Percentiles rank a stretch among this genome's conserved stretches.
phyloP scores from a whole-genome alignment of 306 rosid genomes.

The Mimosa bimucronata region DNA sequence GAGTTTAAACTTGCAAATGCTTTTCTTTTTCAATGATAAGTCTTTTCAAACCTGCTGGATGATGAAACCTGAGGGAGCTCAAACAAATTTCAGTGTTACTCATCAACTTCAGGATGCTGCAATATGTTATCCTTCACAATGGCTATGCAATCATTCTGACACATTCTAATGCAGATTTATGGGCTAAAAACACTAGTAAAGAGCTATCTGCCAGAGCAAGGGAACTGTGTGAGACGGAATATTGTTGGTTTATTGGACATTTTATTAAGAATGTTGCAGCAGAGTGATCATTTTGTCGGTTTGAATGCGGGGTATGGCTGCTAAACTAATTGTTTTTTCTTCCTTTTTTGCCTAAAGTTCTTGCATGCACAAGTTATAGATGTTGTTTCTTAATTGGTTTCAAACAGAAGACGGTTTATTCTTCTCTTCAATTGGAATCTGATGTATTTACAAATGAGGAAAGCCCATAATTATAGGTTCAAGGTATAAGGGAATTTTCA shows the following conservation, averaged over 20 bases:
- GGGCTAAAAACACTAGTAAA: slow-evolving; percentile 84
- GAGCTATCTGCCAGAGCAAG: slow-evolving; percentile 72
- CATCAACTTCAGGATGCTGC: slow-evolving; percentile 8
- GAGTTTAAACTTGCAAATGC: not conserved
- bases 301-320: slow-evolving; percentile 48
- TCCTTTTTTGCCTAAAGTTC: slow-evolving; percentile 9
- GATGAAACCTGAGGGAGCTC: not conserved
- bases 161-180: slow-evolving; percentile 66
- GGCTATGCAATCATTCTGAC: slow-evolving; percentile 25
- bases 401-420: not conserved
- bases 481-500: not conserved
- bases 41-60: not conserved
- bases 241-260: slow-evolving; percentile 60
- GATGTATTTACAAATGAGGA: not conserved
- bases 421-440: not conserved
- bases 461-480: not conserved
- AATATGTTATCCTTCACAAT: slow-evolving; percentile 12
- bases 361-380: slow-evolving; percentile 21
- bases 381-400: not conserved
- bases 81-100: not conserved
- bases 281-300: slow-evolving; percentile 46
- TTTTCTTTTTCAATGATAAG: slow-evolving; percentile 4
- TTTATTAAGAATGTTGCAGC: slow-evolving; percentile 56
- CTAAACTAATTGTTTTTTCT: slow-evolving; percentile 7
- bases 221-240: slow-evolving; percentile 43